Evolutionary conservation across 768 basidiomycete genomes (phyloP), one percentile per base, ranked within the genome.

Genomic region (Russula vinacea): DNA sequence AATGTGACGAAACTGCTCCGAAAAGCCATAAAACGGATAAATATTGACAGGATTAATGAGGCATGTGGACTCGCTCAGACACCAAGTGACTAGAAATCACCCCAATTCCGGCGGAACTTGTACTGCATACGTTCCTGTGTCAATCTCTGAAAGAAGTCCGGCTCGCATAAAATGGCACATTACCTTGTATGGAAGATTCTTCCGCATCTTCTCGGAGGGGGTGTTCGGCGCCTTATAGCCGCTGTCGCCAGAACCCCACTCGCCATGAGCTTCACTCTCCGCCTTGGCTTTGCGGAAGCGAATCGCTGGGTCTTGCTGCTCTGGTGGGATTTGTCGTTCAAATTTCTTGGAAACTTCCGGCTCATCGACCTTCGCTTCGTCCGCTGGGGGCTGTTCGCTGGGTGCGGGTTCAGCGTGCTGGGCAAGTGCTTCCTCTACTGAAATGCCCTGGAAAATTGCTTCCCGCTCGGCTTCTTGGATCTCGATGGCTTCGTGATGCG

Each of bases 131-230:
- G 83, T 65, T 76, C 78, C 83, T 85, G 69, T 35, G 74, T 88
- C 70, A 90, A 81, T 70, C 74, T 74, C 76, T 57, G 71, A 64
- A 59, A 60, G 39, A 52, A 66, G 8, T 29, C 26, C 24, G 51
- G 35, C 44, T 58, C 57, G 49, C 33, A 45, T 44, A 51, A 57
- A 53, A 47, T 47, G 9, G 2, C 35, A 67, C 70, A 69, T 70
- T 79, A 93, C 91, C 88, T 94, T 94, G 83, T 94, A 94, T 16
- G 92, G 92, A 58, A 91, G 68, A 72, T 92, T 92, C 77, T 82
- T 89, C 74, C 88, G 84, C 81, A 94, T 78, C 74, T 84, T 89
- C 67, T 96, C 94, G 50, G 78, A 79, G 0, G 88, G 76, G n/a
- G 83, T 83, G 57, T 80, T 84, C n/a, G 91, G 91, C 32, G 83